A percentile compares a stretch with the other conserved stretches of the same genome.
Conservation (phyloP, 805 yeast genomes). For the Scheffersomyces lignosus region DNA sequence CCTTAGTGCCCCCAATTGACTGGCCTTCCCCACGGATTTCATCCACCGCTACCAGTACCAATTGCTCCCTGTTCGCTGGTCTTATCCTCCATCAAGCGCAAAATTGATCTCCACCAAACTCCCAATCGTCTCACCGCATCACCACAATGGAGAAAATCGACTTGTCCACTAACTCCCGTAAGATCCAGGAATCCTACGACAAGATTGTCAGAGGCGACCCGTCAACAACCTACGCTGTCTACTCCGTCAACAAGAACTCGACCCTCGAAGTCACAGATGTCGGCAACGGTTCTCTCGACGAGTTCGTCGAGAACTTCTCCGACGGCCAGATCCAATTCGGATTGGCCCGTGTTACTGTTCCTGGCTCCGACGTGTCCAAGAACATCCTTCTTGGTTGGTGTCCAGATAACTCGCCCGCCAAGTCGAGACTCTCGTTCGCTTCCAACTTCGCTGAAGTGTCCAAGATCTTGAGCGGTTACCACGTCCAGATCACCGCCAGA, state of each 20-base stretch:
- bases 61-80: too few species aligned
- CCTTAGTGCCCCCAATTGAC: too few species aligned
- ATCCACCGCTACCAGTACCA: too few species aligned
- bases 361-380: slow-evolving; percentile 88
- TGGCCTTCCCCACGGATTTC: too few species aligned
- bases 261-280: slow-evolving; percentile 46
- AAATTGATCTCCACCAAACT: too few species aligned
- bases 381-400: slow-evolving; percentile 91
- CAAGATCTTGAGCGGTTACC: slow-evolving; percentile 75
- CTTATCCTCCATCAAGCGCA: too few species aligned
- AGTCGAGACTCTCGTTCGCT: slow-evolving; percentile 73
- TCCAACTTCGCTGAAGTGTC: slow-evolving; percentile 76
- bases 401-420: slow-evolving; percentile 91
- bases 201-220: slow-evolving; percentile 78
- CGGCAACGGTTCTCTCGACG: slow-evolving; percentile 70
- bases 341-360: slow-evolving; percentile 80
- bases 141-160: slow-evolving; percentile 60
- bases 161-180: slow-evolving; percentile 68
- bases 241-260: slow-evolving; percentile 65
- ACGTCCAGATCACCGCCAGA: slow-evolving; percentile 96
- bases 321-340: slow-evolving; percentile 92
- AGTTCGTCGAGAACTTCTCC: slow-evolving; percentile 77
- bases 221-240: slow-evolving; percentile 71
- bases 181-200: slow-evolving; percentile 73
- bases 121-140: too few species aligned